Evolutionary conservation across 345 rosid genomes (phyloP), one percentile per base, ranked within the genome.

Genomic region (Heritiera fomes): DNA sequence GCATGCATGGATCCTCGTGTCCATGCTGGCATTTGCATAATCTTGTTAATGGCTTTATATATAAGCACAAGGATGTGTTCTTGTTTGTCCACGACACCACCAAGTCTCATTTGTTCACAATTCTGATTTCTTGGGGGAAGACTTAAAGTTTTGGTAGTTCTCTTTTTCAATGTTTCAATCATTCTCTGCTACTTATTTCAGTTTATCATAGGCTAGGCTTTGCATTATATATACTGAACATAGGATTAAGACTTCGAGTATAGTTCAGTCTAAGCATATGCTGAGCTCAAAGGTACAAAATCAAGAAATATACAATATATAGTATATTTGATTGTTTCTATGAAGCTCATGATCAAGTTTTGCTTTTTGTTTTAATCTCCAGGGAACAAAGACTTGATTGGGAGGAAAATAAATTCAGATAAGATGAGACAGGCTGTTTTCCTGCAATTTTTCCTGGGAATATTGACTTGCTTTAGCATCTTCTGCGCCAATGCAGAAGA

Each of bases 401-500:
- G 3, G 40, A 9, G 14, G 6, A 46, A 53, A 7, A 34, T 17
- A 34, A 1, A 1, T 45, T 43, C 18, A 5, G 28, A 38, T 8
- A 78, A 43, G 45, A 78, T 78, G 75, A 70, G 28, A 68, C 43
- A 41, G 66, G 30, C 55, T 46, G 43, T 53, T 68, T 55, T 77
- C 66, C 75, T 68, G 28, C 56, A 18, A 45, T 15, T 66, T 52
- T 77, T 77, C 14, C 58, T 77, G 23, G 75, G 80, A 17, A 56
- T 70, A n/a, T 70, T 78, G 38, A 30, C 38, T 68, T 69, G 80
- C 58, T 56, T 78, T 30, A 56, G 60, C 32, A 4, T 67, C 66
- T 46, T 78, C 20, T 32, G 7, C 45, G 59, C 73, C 72, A 18
- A 46, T 78, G 80, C 76, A 17, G 76, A 78, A 60, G 76, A 78